Evolutionary conservation across 768 basidiomycete species (phyloP), one percentile per base, ranked within the genome.

Genomic region (Mrakia gelida): DNA sequence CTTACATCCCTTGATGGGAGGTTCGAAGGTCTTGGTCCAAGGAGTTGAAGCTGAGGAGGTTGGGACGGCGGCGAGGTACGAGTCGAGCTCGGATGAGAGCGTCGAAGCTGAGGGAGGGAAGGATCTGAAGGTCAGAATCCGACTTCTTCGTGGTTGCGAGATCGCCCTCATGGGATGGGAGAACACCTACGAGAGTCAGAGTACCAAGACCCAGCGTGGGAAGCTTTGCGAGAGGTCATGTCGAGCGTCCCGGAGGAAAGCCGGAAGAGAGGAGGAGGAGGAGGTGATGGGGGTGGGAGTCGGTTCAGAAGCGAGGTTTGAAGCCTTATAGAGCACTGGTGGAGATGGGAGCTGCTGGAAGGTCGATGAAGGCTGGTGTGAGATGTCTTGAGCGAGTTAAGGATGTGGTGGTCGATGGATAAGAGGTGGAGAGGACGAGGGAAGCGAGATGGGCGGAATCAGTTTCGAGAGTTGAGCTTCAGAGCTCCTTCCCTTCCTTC

Each of bases 191-290:
- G 87, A 81, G 92, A 86, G 67, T 84, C 87, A 28, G 89, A 89
- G 85, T 98, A 98, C 96, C 96, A 98, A 78, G 89, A 90, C 54
- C 91, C 92, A 3, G 94, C 94, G 86, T 98, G 95, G 0, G 91
- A 90, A 1, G 94, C 92, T 80, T 81, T 76, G 62, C 83, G 73
- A 28, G 75, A 56, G 21, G 68, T 15, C 76, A 73, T 78, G 4
- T 26, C 3, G 15, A 56, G 54, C 21, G 54, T 8, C 21, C 11
- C 45, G 45, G 54, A 56, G 54, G 54, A n/a, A 26, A 9, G n/a
- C n/a, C n/a, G 54, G 21, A 23, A 10, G 26, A 8, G 21, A 56
- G 54, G 7, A 23, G 18, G 54, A 21, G 54, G 21, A 56, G 54
- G 54, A 21, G 54, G 21, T 21, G 26, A 18, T 1, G 18, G 21